A percentile compares a stretch with the other conserved stretches of the same genome.
phyloP scores from a whole-genome alignment of 2,329 filamentous ascomycete genomes.

The Colletotrichum chlorophyti region DNA sequence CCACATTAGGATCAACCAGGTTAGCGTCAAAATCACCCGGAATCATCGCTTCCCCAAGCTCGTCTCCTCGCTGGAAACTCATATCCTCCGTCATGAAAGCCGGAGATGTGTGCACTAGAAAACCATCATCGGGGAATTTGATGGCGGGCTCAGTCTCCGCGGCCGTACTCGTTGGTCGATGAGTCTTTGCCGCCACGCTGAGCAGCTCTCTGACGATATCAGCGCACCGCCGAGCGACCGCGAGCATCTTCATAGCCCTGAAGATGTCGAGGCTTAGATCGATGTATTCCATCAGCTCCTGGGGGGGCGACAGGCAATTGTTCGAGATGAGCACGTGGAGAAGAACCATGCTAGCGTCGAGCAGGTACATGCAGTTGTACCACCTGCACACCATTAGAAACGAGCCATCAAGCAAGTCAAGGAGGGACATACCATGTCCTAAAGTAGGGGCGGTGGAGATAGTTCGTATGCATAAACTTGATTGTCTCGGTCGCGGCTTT shows the following conservation, averaged over 20 bases:
- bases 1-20: constrained; percentile 24
- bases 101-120: neutral
- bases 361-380: constrained; percentile 28
- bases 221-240: constrained; percentile 20
- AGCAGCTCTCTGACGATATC: constrained; percentile 24
- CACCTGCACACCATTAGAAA: neutral
- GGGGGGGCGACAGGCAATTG: constrained; percentile 14
- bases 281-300: constrained; percentile 23
- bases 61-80: neutral
- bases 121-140: neutral
- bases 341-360: constrained; percentile 26
- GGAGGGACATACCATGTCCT: constrained; percentile 11
- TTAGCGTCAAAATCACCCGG: constrained; percentile 22
- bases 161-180: neutral
- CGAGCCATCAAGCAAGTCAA: neutral
- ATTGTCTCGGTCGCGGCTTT: constrained; percentile 22
- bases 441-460: constrained; percentile 23
- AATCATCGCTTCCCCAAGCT: constrained; percentile 13
- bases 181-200: constrained; percentile 1
- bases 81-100: constrained; percentile 5
- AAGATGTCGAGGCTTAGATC: constrained; percentile 27
- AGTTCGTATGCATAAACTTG: constrained; percentile 24
- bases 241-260: constrained; percentile 27
- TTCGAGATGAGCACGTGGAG: constrained; percentile 25
- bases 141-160: neutral